Evolutionary conservation across 169 alveolate species (phyloP).

Genomic region (Eimeria necatrix): DNA sequence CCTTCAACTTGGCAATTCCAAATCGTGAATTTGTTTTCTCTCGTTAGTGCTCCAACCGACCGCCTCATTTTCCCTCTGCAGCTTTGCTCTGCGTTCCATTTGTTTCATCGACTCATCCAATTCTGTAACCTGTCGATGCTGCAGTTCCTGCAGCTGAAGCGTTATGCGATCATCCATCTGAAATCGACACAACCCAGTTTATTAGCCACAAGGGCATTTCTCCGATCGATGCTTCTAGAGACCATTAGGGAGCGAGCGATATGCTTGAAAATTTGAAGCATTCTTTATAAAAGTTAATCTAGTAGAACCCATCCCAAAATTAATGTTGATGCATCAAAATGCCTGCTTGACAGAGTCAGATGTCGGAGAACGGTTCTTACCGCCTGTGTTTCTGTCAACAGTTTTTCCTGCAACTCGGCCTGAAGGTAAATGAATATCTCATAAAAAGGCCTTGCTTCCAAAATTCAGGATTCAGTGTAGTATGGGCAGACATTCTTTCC

Average conservation of each 20-base stretch:
- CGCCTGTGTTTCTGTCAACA: slow-evolving; percentile 43
- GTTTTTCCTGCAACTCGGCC: slow-evolving; percentile 68
- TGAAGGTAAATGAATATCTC: not conserved
- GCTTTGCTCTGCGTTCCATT: slow-evolving; percentile 42
- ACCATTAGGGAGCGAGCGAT: too few species aligned
- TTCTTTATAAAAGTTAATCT: too few species aligned
- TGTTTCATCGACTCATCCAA: slow-evolving; percentile 21
- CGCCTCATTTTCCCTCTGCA: not conserved
- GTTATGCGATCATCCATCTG: slow-evolving; percentile 51
- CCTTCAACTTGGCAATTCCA: not conserved
- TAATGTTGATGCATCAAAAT: too few species aligned
- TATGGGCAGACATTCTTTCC: too few species aligned
- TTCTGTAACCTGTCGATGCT: slow-evolving; percentile 38
- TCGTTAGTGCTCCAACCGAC: not conserved
- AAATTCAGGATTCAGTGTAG: too few species aligned
- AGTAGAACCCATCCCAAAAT: too few species aligned
- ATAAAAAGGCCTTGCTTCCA: too few species aligned
- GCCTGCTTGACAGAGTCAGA: too few species aligned
- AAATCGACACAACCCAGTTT: not conserved
- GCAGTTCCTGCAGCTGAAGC: slow-evolving; percentile 48
- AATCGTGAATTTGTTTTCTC: not conserved
- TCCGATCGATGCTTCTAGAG: too few species aligned
- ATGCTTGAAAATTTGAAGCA: too few species aligned
- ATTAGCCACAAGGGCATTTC: too few species aligned
- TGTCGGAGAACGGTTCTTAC: not conserved